Evolutionary conservation across 257 asterid species (phyloP), one percentile per base, ranked within the genome.

Genomic region (Penstemon davidsonii): DNA sequence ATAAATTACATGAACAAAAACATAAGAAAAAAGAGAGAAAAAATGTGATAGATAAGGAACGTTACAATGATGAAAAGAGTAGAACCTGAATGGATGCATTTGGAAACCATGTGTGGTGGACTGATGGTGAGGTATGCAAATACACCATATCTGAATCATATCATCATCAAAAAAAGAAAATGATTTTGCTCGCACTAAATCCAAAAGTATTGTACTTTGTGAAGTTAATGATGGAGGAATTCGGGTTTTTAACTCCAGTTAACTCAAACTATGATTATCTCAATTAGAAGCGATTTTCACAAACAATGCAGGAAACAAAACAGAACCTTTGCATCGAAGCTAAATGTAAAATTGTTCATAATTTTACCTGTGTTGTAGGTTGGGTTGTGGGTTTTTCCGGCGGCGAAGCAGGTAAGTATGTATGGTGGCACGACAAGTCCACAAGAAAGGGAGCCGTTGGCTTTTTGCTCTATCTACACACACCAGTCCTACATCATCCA

Each of bases 1-100:
- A 75, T 52, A 60, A 68, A 75, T 56, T 57, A 53, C 38, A 10
- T 39, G 7, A n/a, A 49, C 12, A 33, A 71, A 65, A 70, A 70
- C 54, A 72, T 54, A 73, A 72, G 75, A 57, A 70, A 5, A 8
- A 41, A 45, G 10, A 67, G 49, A 56, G 12, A 25, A 25, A 25
- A 25, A 25, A 6, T 40, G 55, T 43, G 18, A 61, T 56, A 15
- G 47, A 46, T 36, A 62, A 59, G 36, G 40, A 37, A 58, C 8
- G 44, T 7, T 62, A 36, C 43, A 41, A 44, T 12, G 15, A 4
- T 12, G 49, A 54, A 37, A 13, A 58, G 65, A 73, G 43, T 33
- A 67, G 44, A 66, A 83, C 88, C 86, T 80, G 82, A 70, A 72
- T 67, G 11, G 79, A 80, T 41, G 84, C 76, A 73, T 59, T 76